These are phyloP conservation scores for Colletotrichum magnum DNA, from an alignment of 2,329 filamentous ascomycete species.

Conservation along the genomic window DNA sequence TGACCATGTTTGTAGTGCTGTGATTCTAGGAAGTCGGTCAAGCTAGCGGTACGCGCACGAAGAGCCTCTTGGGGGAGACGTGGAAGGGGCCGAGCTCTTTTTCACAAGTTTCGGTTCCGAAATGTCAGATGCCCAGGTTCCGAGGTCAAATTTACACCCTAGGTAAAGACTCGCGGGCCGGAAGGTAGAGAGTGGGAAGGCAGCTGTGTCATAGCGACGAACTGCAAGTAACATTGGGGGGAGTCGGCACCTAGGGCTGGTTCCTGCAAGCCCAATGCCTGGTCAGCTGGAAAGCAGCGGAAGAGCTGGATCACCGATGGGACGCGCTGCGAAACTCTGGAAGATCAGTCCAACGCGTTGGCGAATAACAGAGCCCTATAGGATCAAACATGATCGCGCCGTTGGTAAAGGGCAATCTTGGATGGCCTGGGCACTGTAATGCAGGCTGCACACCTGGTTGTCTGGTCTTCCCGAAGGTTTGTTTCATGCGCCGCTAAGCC, in stretches of 20 bases:
- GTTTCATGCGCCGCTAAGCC: slow-evolving; percentile 35
- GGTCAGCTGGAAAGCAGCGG: background rate
- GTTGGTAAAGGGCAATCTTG: slow-evolving; percentile 14
- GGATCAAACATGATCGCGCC: background rate
- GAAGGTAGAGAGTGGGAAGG: background rate
- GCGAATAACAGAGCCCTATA: slow-evolving; percentile 6
- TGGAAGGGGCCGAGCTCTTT: slow-evolving; percentile 28
- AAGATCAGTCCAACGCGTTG: slow-evolving; percentile 4
- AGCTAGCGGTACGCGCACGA: background rate
- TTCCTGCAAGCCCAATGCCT: slow-evolving; percentile 27
- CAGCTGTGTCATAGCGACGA: slow-evolving; percentile 36
- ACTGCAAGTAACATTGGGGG: slow-evolving; percentile 18
- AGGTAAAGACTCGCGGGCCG: background rate
- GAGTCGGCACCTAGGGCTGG: slow-evolving; percentile 10
- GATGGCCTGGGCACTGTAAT: slow-evolving; percentile 1
- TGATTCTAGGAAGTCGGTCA: background rate
- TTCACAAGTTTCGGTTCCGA: slow-evolving; percentile 22
- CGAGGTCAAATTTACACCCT: slow-evolving; percentile 8
- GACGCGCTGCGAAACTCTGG: slow-evolving; percentile 35
- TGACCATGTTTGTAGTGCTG: slow-evolving; percentile 41
- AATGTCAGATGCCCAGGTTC: slow-evolving; percentile 4
- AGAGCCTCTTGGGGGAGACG: background rate
- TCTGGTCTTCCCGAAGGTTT: slow-evolving; percentile 37
- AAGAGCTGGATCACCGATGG: slow-evolving; percentile 36
- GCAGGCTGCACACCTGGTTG: slow-evolving; percentile 15